phyloP scores from a whole-genome alignment of 1,284 basidiomycete genomes.

The Boletus sp. region DNA sequence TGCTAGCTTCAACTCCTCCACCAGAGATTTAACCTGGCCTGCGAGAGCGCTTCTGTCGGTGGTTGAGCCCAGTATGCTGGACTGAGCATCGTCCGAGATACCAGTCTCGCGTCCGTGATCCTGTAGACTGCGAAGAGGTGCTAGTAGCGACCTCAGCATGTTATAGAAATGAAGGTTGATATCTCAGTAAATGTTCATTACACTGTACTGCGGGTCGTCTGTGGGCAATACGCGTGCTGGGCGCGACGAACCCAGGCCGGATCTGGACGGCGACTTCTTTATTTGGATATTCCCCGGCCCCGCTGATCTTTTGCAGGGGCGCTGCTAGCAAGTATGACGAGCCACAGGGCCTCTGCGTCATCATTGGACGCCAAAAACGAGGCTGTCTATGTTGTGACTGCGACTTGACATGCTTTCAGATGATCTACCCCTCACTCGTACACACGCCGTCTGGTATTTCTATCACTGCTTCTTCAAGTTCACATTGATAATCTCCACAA shows the following conservation, averaged over 20 bases:
- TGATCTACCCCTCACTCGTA: neutral
- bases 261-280: neutral
- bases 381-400: too few relatives aligned
- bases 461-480: constrained; percentile 30
- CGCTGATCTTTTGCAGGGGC: neutral
- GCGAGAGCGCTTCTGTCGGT: constrained; percentile 2
- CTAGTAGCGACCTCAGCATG: constrained; percentile 29
- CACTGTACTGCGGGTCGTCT: neutral
- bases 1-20: constrained; percentile 27
- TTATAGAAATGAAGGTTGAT: neutral
- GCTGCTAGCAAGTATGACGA: too few relatives aligned
- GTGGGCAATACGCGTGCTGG: too few relatives aligned
- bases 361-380: too few relatives aligned
- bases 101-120: constrained; percentile 12
- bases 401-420: too few relatives aligned
- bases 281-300: neutral
- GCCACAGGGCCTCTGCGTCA: too few relatives aligned
- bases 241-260: neutral
- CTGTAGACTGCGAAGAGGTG: constrained; percentile 29
- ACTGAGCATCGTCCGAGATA: constrained; percentile 4
- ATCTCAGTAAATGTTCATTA: constrained; percentile 10
- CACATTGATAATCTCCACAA: constrained; percentile 88
- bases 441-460: neutral
- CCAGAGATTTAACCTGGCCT: constrained; percentile 13
- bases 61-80: neutral